phyloP scores from a whole-genome alignment of 2,329 filamentous ascomycete species.

The Epichloe coenophiala region DNA sequence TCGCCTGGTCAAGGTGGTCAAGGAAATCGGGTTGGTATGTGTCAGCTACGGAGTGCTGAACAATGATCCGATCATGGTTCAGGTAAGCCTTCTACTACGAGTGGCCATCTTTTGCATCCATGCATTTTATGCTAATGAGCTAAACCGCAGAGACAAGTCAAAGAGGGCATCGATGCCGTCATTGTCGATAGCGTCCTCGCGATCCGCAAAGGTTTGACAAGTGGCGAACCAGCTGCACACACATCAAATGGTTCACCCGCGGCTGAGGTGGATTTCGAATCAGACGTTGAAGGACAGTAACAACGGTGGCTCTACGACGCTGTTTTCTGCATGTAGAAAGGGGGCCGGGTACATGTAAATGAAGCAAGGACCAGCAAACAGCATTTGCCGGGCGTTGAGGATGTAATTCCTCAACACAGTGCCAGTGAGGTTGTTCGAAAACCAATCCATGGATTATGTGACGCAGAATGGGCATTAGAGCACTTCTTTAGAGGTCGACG shows the following conservation, averaged over 20 bases:
- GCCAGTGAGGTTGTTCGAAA: neutral
- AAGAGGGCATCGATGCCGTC: constrained; percentile 91
- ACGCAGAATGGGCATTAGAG: neutral
- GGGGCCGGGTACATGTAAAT: neutral
- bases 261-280: neutral
- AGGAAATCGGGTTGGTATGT: constrained; percentile 86
- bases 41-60: constrained; percentile 89
- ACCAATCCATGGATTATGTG: neutral
- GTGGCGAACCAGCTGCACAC: constrained; percentile 11
- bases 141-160: constrained; percentile 66
- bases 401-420: neutral
- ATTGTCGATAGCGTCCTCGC: constrained; percentile 93
- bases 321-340: neutral
- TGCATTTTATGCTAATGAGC: constrained; percentile 3
- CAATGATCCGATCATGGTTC: constrained; percentile 74
- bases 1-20: constrained; percentile 78
- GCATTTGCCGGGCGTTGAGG: neutral
- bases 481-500: neutral
- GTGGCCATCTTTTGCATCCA: neutral
- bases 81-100: constrained; percentile 36
- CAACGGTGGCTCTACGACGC: neutral
- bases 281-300: neutral
- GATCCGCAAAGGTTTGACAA: constrained; percentile 77
- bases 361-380: neutral
- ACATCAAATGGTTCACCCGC: neutral